Evolutionary conservation across 257 asterid species (phyloP), one percentile per base, ranked within the genome.

Genomic region (Linaria vulgaris): DNA sequence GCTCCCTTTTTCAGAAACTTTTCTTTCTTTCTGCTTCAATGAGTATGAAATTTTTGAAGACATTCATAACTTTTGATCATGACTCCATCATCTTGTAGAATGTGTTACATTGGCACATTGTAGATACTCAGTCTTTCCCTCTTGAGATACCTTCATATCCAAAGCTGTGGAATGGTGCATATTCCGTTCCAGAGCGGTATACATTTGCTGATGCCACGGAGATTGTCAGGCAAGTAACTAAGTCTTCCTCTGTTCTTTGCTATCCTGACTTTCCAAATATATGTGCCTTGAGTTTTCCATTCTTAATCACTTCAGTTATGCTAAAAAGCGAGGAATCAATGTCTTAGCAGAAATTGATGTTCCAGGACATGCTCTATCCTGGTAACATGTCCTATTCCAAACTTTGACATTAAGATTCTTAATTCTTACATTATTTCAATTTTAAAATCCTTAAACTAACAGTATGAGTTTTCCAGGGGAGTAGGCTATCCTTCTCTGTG

Each of bases 61-160:
- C 12, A 43, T 25, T 52, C 69, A 4, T 63, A 24, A 59, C 47
- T 64, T 27, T 53, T 31, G 22, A 1, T 56, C 20, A 12, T n/a
- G 63, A 21, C 41, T 30, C 61, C 50, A 10, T 8, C 52, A 25
- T 59, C 30, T 47, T 52, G 57, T 88, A 92, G 99, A 92, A 89
- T 63, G 99, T 92, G 83, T 76, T 92, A 73, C 99, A 92, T 68
- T 92, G 99, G 99, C 99, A 92, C 74, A 92, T 92, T 56, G 97
- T 92, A 54, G 99, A 92, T 56, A 71, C 92, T 16, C 95, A 92
- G 67, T 92, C 99, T 12, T 92, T 92, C 78, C 99, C 99, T 5
- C 91, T 92, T 9, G 95, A 92, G 70, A 73, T 89, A 62, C 99
- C 96, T 10, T 89, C 99, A 4, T 81, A 74, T 68, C 99, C 99